Evolutionary conservation across 352 stramenopile species (phyloP).

Genomic region (Pythium phragmitis): DNA sequence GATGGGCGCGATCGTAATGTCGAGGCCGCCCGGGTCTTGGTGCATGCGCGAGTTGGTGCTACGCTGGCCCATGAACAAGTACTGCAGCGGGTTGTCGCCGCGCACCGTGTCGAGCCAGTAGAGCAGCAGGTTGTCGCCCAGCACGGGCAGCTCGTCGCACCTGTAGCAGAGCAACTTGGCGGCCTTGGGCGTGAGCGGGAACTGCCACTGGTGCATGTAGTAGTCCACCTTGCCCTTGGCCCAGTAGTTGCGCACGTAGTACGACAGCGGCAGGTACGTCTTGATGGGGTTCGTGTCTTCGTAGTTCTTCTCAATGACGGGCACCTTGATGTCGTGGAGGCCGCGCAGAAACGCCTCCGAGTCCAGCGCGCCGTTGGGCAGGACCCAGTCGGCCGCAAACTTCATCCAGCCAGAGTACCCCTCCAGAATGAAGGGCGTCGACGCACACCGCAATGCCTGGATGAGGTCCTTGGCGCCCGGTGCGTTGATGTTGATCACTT

Average conservation of each 20-base stretch:
- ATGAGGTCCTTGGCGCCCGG: constrained; percentile 52
- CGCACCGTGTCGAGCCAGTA: constrained; percentile 91
- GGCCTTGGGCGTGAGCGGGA: constrained; percentile 77
- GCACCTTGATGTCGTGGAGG: constrained; percentile 79
- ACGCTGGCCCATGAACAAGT: constrained; percentile 93
- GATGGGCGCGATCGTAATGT: constrained; percentile 94
- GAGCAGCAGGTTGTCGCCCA: constrained; percentile 91
- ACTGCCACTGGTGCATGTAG: constrained; percentile 97
- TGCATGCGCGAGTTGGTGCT: constrained; percentile 91
- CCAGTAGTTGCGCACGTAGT: constrained; percentile 86
- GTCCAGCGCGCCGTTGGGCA: constrained; percentile 53
- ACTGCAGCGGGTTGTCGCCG: constrained; percentile 91
- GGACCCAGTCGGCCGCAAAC: constrained; percentile 66
- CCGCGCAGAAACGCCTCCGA: constrained; percentile 57
- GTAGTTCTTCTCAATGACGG: constrained; percentile 78
- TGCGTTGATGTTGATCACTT: constrained; percentile 66
- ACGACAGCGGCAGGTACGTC: constrained; percentile 57
- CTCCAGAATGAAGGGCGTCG: constrained; percentile 73
- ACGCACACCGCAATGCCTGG: constrained; percentile 59
- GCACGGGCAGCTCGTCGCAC: constrained; percentile 84
- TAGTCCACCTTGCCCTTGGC: constrained; percentile 76
- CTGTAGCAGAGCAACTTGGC: constrained; percentile 82
- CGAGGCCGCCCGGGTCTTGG: constrained; percentile 87
- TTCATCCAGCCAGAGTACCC: constrained; percentile 62
- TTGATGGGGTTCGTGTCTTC: constrained; percentile 79